Conservation (phyloP, 2,329 filamentous ascomycete species). For the Penicillium sp. region DNA sequence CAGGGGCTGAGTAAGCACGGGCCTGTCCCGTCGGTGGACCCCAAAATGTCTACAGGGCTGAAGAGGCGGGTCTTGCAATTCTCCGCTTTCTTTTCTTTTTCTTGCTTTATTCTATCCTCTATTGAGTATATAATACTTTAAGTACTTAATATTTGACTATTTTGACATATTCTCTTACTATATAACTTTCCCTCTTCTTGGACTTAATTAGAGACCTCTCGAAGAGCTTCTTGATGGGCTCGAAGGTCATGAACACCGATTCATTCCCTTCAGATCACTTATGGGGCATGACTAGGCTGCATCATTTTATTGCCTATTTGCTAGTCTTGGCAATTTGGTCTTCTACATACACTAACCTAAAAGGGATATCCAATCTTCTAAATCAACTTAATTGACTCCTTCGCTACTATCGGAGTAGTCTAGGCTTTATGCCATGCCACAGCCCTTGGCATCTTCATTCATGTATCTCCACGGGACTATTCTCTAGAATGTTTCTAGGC, state of each 20-base stretch:
- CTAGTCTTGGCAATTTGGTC: constrained; percentile 9
- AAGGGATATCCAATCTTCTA: constrained; percentile 4
- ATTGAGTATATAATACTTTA: not conserved
- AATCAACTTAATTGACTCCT: not conserved
- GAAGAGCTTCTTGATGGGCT: not conserved
- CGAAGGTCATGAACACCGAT: constrained; percentile 3
- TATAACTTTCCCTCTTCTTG: no score
- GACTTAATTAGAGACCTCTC: not conserved
- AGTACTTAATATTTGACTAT: not conserved
- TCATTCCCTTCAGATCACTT: constrained; percentile 3
- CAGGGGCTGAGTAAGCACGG: constrained; percentile 21
- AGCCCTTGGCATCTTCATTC: not conserved
- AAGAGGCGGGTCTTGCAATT: constrained; percentile 7
- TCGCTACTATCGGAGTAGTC: not conserved
- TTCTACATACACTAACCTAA: constrained; percentile 5
- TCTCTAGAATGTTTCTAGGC: no score
- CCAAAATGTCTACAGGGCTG: constrained; percentile 20
- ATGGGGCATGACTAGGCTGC: constrained; percentile 24
- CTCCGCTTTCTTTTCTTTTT: not conserved
- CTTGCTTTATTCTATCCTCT: not conserved
- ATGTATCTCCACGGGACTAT: no score
- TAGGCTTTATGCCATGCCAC: not conserved
- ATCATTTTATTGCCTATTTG: constrained; percentile 21
- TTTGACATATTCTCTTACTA: not conserved
- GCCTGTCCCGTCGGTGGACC: not conserved